Evolutionary conservation across 2,329 filamentous ascomycete genomes (phyloP).

Genomic region (Pseudofabraea citricarpa): DNA sequence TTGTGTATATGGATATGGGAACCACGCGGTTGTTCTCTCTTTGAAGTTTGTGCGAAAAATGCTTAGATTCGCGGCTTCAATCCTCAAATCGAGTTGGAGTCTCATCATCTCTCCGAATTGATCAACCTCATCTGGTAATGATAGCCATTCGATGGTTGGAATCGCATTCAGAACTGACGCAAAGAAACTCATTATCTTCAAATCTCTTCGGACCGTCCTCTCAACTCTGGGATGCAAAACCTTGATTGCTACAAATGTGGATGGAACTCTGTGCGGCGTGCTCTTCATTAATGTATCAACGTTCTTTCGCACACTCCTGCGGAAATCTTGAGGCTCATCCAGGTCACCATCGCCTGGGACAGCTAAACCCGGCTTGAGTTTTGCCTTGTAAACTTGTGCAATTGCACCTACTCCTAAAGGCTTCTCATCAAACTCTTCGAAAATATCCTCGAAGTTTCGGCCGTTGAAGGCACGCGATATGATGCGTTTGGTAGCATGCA

Average conservation of each 20-base stretch:
- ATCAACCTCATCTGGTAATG: constrained; percentile 85
- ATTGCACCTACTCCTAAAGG: constrained; percentile 94
- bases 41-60: constrained; percentile 90
- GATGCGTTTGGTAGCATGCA: constrained; percentile 72
- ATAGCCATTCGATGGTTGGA: constrained; percentile 95
- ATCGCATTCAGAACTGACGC: constrained; percentile 78
- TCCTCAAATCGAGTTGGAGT: constrained; percentile 90
- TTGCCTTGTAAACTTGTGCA: constrained; percentile 95
- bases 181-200: constrained; percentile 93
- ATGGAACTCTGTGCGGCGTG: constrained; percentile 78
- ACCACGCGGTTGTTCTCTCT: constrained; percentile 87
- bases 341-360: constrained; percentile 54
- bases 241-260: constrained; percentile 90
- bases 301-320: constrained; percentile 69
- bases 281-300: constrained; percentile 85
- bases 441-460: constrained; percentile 80
- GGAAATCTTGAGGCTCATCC: constrained; percentile 50
- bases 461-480: constrained; percentile 80
- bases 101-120: constrained; percentile 99
- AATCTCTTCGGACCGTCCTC: constrained; percentile 80
- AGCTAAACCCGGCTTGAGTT: constrained; percentile 74
- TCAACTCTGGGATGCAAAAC: constrained; percentile 92
- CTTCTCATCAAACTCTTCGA: constrained; percentile 87
- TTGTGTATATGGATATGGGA: constrained; percentile 88
- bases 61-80: constrained; percentile 86